Evolutionary conservation across 352 stramenopile species (phyloP).

Genomic region (Phytophthora nicotianae): DNA sequence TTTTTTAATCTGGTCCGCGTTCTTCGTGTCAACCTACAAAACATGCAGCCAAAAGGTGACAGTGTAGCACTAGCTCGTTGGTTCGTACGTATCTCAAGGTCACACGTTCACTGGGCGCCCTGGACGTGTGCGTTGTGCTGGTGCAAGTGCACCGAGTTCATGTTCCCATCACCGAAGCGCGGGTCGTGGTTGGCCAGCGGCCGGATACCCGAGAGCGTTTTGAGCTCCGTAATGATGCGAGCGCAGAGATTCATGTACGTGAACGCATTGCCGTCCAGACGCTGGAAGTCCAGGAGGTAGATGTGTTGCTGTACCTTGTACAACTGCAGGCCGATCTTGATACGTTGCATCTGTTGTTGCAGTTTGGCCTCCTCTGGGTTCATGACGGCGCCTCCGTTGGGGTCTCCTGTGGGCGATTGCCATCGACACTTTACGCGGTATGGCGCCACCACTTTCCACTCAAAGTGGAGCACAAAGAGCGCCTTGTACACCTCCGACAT

Average conservation of each 20-base stretch:
- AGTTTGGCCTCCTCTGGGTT: constrained; percentile 34
- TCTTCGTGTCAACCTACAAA: constrained; percentile 27
- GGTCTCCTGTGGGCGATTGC: constrained; percentile 67
- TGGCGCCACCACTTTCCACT: constrained; percentile 96
- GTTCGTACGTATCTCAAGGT: background rate
- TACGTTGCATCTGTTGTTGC: constrained; percentile 58
- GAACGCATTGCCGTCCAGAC: constrained; percentile 96
- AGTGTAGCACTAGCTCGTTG: background rate
- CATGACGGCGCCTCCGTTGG: constrained; percentile 26
- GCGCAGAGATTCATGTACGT: constrained; percentile 99
- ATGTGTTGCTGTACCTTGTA: constrained; percentile 99
- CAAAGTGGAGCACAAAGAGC: constrained; percentile 95
- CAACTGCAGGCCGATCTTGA: constrained; percentile 96
- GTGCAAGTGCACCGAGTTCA: constrained; percentile 62
- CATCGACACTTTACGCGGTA: constrained; percentile 98
- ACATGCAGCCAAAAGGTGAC: constrained; percentile 1
- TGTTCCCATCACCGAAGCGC: constrained; percentile 58
- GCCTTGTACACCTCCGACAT: constrained; percentile 99
- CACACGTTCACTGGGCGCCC: constrained; percentile 18
- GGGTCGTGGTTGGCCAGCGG: constrained; percentile 58
- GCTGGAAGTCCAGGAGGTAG: constrained; percentile 99
- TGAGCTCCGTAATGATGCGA: constrained; percentile 99
- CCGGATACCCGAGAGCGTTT: constrained; percentile 91
- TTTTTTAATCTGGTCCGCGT: constrained; percentile 23
- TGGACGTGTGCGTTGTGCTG: constrained; percentile 43